Evolutionary conservation across 768 basidiomycete genomes (phyloP), one percentile per base, ranked within the genome.

Genomic region (Boletus rufocinnamomeus): DNA sequence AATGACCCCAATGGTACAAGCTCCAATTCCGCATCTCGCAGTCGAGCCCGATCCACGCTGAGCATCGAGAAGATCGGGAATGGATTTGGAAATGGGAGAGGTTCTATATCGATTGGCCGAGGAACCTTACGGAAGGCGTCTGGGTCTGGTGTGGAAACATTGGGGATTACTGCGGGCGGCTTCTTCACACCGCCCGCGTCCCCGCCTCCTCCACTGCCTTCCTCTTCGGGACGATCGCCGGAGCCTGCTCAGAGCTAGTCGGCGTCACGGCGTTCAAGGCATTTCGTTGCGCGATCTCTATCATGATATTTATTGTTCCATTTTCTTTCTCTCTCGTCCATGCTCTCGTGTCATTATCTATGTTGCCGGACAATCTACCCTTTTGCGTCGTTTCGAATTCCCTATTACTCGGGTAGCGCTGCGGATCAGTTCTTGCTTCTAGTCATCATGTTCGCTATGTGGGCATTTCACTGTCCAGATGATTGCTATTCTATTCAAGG

Each of bases 121-220:
- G 86, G 83, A 21, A 84, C 84, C 60, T 81, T 76, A 66, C 66
- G 74, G 63, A 91, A 91, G 76, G 73, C 82, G 45, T 78, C 80
- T 52, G 91, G 87, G 17, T 84, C 89, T 23, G 88, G 83, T 32
- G 91, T 93, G 56, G 87, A 89, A 74, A 87, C 90, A 28, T 69
- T 88, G 46, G 81, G 90, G 19, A 78, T 93, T 47, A 91, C 87
- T 34, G 91, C 89, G 35, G 80, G 79, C 23, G 92, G 91, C 0
- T 93, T 93, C 69, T 93, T 93, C 71, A 76, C 79, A 14, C 77
- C 89, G 5, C 85, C 88, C 11, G 55, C 66, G 44, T 61, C 67
- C n/a, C 40, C 40, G 0, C 40, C 38, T 2, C 66, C 73, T 41
- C 70, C 74, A 13, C 66, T 71, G 7, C 68, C 71, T 6, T 28